These are phyloP conservation scores for Diatrype stigma DNA, from an alignment of 2,329 filamentous ascomycete genomes.

Conservation along the genomic window DNA sequence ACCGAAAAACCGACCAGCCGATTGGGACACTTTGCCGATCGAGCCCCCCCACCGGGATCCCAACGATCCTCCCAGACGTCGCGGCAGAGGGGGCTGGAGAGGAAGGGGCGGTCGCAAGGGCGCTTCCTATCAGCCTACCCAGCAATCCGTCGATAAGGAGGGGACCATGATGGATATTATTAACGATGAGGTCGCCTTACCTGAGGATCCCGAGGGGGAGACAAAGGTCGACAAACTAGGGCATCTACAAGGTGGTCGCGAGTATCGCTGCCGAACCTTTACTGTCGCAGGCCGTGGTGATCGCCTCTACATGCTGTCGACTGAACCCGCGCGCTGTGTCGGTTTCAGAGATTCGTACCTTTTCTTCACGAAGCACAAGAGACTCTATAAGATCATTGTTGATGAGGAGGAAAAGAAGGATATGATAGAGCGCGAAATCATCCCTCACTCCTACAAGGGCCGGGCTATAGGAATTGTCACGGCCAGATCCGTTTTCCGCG, in stretches of 20 bases:
- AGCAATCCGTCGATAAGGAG: slow-evolving; percentile 88
- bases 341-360: slow-evolving; percentile 97
- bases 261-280: slow-evolving; percentile 95
- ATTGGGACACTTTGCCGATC: slow-evolving; percentile 63
- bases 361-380: slow-evolving; percentile 97
- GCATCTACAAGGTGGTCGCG: slow-evolving; percentile 74
- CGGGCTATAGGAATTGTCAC: slow-evolving; percentile 96
- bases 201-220: slow-evolving; percentile 84
- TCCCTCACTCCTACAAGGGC: slow-evolving; percentile 97
- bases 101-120: slow-evolving; percentile 63
- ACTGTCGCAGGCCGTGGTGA: slow-evolving; percentile 80
- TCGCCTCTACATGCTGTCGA: slow-evolving; percentile 95
- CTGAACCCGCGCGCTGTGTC: slow-evolving; percentile 91
- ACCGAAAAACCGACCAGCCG: slow-evolving; percentile 77
- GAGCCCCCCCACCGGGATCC: slow-evolving; percentile 51
- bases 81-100: slow-evolving; percentile 68
- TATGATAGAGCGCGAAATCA: slow-evolving; percentile 90
- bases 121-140: slow-evolving; percentile 69
- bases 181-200: slow-evolving; percentile 85
- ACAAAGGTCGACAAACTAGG: slow-evolving; percentile 90
- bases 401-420: slow-evolving; percentile 96
- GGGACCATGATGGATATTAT: slow-evolving; percentile 87
- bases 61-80: slow-evolving; percentile 55
- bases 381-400: slow-evolving; percentile 96
- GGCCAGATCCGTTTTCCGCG: slow-evolving; percentile 91